Percentiles rank a stretch among this genome's conserved stretches.
These are phyloP conservation scores for Colletotrichum gloeosporioides DNA, from an alignment of 2,329 filamentous ascomycete species.

Conservation along the genomic window DNA sequence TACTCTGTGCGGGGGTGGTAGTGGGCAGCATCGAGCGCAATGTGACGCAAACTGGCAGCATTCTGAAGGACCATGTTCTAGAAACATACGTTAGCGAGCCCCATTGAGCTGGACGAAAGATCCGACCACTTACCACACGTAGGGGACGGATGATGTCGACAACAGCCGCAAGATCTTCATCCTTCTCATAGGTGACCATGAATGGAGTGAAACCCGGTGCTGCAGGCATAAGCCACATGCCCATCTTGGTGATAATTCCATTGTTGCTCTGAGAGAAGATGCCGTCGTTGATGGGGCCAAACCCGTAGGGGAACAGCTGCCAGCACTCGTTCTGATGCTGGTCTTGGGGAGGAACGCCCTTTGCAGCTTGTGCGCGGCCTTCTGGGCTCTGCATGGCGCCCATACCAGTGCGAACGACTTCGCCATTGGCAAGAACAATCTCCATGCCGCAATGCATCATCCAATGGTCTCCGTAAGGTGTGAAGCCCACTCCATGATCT, in stretches of 20 bases:
- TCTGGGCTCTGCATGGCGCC: slow-evolving; percentile 42
- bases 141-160: slow-evolving; percentile 42
- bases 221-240: slow-evolving; percentile 46
- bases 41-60: slow-evolving; percentile 48
- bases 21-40: slow-evolving; percentile 46
- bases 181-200: slow-evolving; percentile 42
- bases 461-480: slow-evolving; percentile 43
- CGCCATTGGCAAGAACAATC: slow-evolving; percentile 49
- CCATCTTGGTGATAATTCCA: slow-evolving; percentile 61
- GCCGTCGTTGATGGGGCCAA: slow-evolving; percentile 45
- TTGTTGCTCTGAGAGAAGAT: slow-evolving; percentile 58
- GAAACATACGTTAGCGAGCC: neutral
- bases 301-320: slow-evolving; percentile 43
- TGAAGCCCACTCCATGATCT: slow-evolving; percentile 53
- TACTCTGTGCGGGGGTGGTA: slow-evolving; percentile 34
- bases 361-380: slow-evolving; percentile 38
- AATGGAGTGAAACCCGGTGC: slow-evolving; percentile 40
- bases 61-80: slow-evolving; percentile 44
- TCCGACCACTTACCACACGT: slow-evolving; percentile 11
- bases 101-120: rapidly evolving
- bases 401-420: slow-evolving; percentile 52
- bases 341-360: slow-evolving; percentile 32
- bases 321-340: slow-evolving; percentile 32
- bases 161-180: slow-evolving; percentile 37
- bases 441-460: slow-evolving; percentile 46